Conservation (phyloP, 225 moss, liverwort and hornwort species). For the Polytrichum commune region DNA sequence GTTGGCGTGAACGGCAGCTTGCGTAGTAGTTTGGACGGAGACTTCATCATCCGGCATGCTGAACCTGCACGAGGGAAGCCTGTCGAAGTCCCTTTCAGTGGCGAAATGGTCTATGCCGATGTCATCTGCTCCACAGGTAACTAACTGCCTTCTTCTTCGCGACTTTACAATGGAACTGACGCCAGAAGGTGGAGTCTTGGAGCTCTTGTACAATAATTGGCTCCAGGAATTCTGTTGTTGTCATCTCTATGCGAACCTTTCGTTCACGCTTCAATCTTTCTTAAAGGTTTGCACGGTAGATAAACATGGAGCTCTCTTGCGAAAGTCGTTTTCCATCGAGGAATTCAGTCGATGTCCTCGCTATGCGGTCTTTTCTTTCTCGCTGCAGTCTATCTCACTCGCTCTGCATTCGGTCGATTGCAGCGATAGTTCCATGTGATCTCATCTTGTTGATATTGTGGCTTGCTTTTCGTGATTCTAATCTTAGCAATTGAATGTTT, state of each 20-base stretch:
- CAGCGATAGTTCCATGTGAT: too few species aligned
- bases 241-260: too few species aligned
- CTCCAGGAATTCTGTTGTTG: too few species aligned
- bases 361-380: neutral
- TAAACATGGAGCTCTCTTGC: too few species aligned
- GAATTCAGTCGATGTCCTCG: neutral
- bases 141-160: too few species aligned
- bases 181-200: too few species aligned
- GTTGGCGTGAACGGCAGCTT: constrained; percentile 37
- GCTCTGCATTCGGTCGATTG: too few species aligned
- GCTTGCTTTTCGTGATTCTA: neutral
- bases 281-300: too few species aligned
- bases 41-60: constrained; percentile 49
- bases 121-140: constrained; percentile 56
- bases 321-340: neutral
- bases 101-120: constrained; percentile 33
- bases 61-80: constrained; percentile 10
- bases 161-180: too few species aligned
- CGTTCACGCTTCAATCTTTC: too few species aligned
- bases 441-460: neutral
- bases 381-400: too few species aligned
- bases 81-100: constrained; percentile 8
- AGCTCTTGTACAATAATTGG: too few species aligned
- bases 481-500: neutral
- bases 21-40: constrained; percentile 50